Evolutionary conservation across 2,329 filamentous ascomycete genomes (phyloP).

Genomic region (Colletotrichum somersetense): DNA sequence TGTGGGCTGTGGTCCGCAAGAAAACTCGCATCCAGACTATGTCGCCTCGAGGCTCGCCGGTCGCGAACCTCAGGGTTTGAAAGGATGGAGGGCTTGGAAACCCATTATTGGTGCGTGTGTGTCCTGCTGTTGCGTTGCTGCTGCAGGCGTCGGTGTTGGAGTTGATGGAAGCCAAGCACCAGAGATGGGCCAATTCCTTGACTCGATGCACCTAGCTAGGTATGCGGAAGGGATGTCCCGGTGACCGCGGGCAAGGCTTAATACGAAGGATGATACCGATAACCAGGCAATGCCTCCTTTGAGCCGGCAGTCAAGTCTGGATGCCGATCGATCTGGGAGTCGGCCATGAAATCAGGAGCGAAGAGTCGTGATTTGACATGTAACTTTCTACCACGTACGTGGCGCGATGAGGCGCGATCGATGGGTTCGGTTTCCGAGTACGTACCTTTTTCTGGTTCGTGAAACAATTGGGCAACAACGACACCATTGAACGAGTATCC

Average conservation of each 20-base stretch:
- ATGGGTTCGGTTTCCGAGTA: background rate
- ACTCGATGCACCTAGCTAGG: background rate
- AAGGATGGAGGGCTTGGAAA: background rate
- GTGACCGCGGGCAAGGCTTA: background rate
- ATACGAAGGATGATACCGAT: background rate
- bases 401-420: constrained; percentile 1
- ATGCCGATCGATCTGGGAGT: constrained; percentile 6
- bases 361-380: background rate
- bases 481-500: no score
- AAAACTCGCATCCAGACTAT: background rate
- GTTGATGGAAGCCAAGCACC: background rate
- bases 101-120: background rate
- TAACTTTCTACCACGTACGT: background rate
- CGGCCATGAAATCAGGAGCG: background rate
- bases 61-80: background rate
- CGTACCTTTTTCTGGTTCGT: background rate
- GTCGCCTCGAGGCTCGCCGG: background rate
- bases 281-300: constrained; percentile 10
- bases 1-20: background rate
- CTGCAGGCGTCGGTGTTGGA: background rate
- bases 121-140: background rate
- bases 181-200: background rate
- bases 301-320: background rate
- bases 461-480: no score
- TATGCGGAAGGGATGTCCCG: background rate